These are phyloP conservation scores for Ophiognomonia clavigignenti-juglandacearum DNA, from an alignment of 2,329 filamentous ascomycete genomes.

Conservation along the genomic window DNA sequence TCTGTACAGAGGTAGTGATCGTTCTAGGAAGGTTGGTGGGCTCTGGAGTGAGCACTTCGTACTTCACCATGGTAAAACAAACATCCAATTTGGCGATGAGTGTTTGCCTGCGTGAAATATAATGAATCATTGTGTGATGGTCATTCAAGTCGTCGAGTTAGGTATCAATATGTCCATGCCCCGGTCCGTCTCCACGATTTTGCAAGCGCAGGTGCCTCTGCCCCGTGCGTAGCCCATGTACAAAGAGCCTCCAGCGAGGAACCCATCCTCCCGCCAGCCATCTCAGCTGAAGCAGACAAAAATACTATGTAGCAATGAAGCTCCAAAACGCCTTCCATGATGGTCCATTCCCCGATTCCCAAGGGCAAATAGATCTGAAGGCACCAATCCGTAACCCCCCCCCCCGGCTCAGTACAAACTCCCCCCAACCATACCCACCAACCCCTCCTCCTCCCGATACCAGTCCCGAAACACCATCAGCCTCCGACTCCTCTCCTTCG, in stretches of 20 bases:
- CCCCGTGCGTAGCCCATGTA: not conserved
- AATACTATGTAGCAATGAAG: not conserved
- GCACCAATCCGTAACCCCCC: too few relatives aligned
- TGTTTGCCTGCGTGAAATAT: too few relatives aligned
- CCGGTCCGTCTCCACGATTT: not conserved
- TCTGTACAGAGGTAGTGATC: too few relatives aligned
- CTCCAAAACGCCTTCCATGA: not conserved
- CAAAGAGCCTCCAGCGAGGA: not conserved
- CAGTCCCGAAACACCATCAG: conserved; percentile 49
- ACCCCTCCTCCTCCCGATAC: conserved; percentile 48
- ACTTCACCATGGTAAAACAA: too few relatives aligned
- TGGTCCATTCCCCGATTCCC: not conserved
- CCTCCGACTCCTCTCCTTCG: conserved; percentile 47
- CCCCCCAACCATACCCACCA: conserved; percentile 7
- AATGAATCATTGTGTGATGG: too few relatives aligned
- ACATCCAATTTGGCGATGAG: too few relatives aligned
- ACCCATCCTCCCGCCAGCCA: not conserved
- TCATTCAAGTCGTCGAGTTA: not conserved
- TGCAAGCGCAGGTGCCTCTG: not conserved
- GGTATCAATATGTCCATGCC: not conserved
- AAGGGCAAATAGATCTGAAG: too few relatives aligned
- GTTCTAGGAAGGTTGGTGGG: too few relatives aligned
- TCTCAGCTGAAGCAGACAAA: not conserved
- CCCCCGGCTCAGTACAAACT: conserved; percentile 7
- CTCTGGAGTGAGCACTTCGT: too few relatives aligned